A percentile compares a stretch with the other conserved stretches of the same genome.
Evolutionary conservation across 768 basidiomycete species (phyloP).

Genomic region (Heimioporus sp.): DNA sequence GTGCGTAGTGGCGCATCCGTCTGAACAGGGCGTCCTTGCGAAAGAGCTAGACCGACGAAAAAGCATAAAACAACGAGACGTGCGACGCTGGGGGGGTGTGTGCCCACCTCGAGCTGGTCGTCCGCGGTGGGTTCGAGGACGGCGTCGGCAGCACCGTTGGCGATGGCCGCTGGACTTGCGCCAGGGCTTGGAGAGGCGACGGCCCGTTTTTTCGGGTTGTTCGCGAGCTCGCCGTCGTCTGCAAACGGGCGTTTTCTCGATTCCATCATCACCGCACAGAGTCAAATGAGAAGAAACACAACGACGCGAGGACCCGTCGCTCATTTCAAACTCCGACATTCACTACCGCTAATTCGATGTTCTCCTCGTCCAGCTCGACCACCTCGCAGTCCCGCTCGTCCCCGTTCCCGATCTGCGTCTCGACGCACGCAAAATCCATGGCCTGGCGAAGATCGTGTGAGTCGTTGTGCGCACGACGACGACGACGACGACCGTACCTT

Average conservation of each 20-base stretch:
- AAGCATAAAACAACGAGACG: slow-evolving; percentile 11
- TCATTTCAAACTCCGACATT: slow-evolving; percentile 30
- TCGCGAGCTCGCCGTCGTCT: slow-evolving; percentile 46
- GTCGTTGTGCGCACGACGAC: slow-evolving; percentile 13
- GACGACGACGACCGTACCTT: slow-evolving; percentile 42
- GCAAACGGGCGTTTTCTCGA: slow-evolving; percentile 58
- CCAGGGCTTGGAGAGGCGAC: slow-evolving; percentile 41
- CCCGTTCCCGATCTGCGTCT: slow-evolving; percentile 88
- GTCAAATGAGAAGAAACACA: slow-evolving; percentile 13
- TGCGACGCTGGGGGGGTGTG: slow-evolving; percentile 19
- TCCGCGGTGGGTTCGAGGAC: slow-evolving; percentile 45
- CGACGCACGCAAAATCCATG: slow-evolving; percentile 85
- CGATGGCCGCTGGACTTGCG: slow-evolving; percentile 43
- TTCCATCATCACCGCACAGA: slow-evolving; percentile 38
- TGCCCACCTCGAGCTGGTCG: slow-evolving; percentile 64
- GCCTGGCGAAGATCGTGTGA: slow-evolving; percentile 36
- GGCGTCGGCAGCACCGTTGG: slow-evolving; percentile 40
- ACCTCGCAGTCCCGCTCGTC: slow-evolving; percentile 84
- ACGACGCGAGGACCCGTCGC: slow-evolving; percentile 8
- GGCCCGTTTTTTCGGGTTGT: slow-evolving; percentile 55
- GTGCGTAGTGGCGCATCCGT: slow-evolving; percentile 79
- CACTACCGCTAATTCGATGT: slow-evolving; percentile 30
- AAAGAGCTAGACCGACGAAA: slow-evolving; percentile 52
- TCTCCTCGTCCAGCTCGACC: slow-evolving; percentile 45
- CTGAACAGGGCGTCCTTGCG: slow-evolving; percentile 86